Evolutionary conservation across 2,329 filamentous ascomycete species (phyloP).

Genomic region (Tympanopsis confertula): DNA sequence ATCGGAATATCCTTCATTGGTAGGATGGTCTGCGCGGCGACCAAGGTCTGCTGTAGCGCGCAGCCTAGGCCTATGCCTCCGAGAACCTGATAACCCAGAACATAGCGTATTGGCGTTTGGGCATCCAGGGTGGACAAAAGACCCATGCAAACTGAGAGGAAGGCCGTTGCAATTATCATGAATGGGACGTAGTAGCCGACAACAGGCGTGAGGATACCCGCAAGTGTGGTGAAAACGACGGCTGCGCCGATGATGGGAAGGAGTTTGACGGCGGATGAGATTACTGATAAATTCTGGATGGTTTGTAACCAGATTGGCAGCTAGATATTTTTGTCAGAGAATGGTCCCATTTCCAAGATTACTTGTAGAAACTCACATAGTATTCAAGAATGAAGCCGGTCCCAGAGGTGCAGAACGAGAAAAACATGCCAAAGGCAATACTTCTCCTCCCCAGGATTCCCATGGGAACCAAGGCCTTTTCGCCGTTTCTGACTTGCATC

Average conservation of each 20-base stretch:
- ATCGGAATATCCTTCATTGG: constrained; percentile 10
- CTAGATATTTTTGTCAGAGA: constrained; percentile 15
- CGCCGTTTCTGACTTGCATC: constrained; percentile 19
- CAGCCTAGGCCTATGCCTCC: constrained; percentile 14
- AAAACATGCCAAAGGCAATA: constrained; percentile 20
- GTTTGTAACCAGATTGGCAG: constrained; percentile 39
- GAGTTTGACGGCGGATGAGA: constrained; percentile 17
- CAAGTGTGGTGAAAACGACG: constrained; percentile 10
- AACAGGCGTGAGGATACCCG: constrained; percentile 10
- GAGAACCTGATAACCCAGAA: constrained; percentile 17
- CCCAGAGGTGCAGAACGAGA: constrained; percentile 17
- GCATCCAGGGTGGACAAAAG: constrained; percentile 12
- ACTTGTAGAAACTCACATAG: neutral
- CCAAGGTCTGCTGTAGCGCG: constrained; percentile 12
- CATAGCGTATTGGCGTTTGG: constrained; percentile 6
- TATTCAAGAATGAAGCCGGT: constrained; percentile 21
- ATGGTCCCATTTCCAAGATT: neutral
- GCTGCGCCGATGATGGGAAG: constrained; percentile 14
- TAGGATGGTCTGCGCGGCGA: constrained; percentile 12
- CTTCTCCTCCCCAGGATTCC: constrained; percentile 27
- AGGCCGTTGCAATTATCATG: constrained; percentile 7
- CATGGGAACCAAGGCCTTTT: constrained; percentile 26
- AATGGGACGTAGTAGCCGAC: constrained; percentile 16
- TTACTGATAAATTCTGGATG: constrained; percentile 19
- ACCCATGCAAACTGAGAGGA: constrained; percentile 13